These are phyloP conservation scores for Cephalotrichum gorgonifer DNA, from an alignment of 2,329 filamentous ascomycete species.

Conservation along the genomic window DNA sequence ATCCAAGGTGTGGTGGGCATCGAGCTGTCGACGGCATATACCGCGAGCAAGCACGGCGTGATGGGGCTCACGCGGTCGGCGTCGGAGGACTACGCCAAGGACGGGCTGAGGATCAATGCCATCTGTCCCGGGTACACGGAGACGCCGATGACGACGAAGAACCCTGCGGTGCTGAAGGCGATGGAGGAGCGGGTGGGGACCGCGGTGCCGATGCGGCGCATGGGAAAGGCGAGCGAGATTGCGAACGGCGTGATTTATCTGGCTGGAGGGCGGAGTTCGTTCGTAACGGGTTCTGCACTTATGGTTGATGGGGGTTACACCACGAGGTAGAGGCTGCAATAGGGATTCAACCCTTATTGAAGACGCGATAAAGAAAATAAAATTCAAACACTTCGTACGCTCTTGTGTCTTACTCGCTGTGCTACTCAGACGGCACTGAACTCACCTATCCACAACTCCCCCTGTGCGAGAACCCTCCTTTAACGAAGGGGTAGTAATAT, in stretches of 20 bases:
- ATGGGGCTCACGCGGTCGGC: constrained; percentile 41
- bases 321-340: neutral
- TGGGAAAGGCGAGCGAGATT: constrained; percentile 17
- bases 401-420: no score
- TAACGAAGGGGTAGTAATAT: no score
- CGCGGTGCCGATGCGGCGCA: constrained; percentile 17
- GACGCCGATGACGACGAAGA: constrained; percentile 18
- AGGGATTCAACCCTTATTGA: no score
- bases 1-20: constrained; percentile 43
- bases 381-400: no score
- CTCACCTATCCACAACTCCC: no score
- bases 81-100: constrained; percentile 34
- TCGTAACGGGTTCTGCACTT: constrained; percentile 7
- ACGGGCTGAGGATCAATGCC: constrained; percentile 37
- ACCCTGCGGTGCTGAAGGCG: constrained; percentile 15
- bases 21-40: constrained; percentile 31
- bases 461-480: no score
- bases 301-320: constrained; percentile 9
- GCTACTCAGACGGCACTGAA: no score
- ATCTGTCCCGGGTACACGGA: constrained; percentile 30
- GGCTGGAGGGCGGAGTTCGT: constrained; percentile 6
- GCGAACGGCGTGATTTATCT: constrained; percentile 17
- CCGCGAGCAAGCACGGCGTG: constrained; percentile 35
- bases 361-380: no score
- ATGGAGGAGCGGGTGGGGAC: constrained; percentile 13